Base-by-base conservation (phyloP, 139 green algal genomes). In the Astrephomene gubernaculifera region DNA sequence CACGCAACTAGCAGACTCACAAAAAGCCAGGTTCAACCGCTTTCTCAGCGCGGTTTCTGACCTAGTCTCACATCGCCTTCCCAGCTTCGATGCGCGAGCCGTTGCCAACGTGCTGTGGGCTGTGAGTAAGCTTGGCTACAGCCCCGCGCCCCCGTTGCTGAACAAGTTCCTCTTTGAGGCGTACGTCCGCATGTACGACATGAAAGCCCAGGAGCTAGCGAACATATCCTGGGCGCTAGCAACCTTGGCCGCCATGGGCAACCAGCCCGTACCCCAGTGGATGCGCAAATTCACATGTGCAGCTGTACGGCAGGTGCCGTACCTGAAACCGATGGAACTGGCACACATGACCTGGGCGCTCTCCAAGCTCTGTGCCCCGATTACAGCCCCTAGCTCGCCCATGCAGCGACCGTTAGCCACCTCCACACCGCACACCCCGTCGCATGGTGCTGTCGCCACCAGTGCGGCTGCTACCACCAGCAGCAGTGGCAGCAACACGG, bases 51-150 rank as follows among this genome's bases (percentile, higher is more conserved):
- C 69, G 2, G 78, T 89, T 2, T 89, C 85, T 1, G 60, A 69
- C 29, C 70, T 86, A 2, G 85, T 89, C 12, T 71, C 78, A 3
- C 8, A 38, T 4, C 41, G 68, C 29, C 68, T 89, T 35, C 49
- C 39, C 61, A 84, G 29, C 33, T 84, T 86, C 21, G 79, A 86
- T 29, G 35, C 79, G 5, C 65, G 79, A 6, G 79, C 65, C 10
- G 41, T 87, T 1, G 83, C 87, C 70, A 91, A 91, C 81, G 61
- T 81, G 33, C 64, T 90, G 24, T 92, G 88, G 88, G 88, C 74
- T 2, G 73, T 92, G 17, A 80, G 80, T 52, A 72, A 71, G 31
- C 88, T 92, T 24, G 81, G 85, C 22, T 90, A 85, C 85, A 43
- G 65, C 25, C 88, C 86, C 41, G 65, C 64, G 36, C 67, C 85